These are phyloP conservation scores for Aureobasidium sp. DNA, from an alignment of 2,329 filamentous ascomycete genomes.

Conservation along the genomic window DNA sequence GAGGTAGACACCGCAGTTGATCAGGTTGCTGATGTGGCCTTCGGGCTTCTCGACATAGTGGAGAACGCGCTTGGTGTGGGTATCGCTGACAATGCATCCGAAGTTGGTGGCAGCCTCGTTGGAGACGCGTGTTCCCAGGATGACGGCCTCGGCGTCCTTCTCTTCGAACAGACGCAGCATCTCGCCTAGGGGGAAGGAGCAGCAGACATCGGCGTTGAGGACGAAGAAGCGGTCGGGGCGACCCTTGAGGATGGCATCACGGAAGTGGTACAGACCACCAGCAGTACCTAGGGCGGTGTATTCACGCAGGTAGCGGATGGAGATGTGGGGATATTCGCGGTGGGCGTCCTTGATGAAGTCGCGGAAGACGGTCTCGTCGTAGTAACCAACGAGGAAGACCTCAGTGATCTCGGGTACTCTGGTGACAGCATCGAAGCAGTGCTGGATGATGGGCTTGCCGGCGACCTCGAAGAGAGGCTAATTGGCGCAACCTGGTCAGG, in stretches of 20 bases:
- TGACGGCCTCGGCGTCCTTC: slow-evolving; percentile 93
- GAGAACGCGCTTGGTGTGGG: slow-evolving; percentile 87
- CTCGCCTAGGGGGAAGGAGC: slow-evolving; percentile 90
- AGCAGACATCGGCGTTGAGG: slow-evolving; percentile 96
- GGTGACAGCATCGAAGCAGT: slow-evolving; percentile 86
- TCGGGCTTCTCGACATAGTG: slow-evolving; percentile 99
- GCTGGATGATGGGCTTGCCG: slow-evolving; percentile 96
- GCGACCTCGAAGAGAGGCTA: slow-evolving; percentile 97
- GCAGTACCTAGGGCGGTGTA: slow-evolving; percentile 95
- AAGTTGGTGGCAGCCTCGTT: slow-evolving; percentile 94
- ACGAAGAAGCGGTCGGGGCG: slow-evolving; percentile 93
- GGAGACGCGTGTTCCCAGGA: slow-evolving; percentile 83
- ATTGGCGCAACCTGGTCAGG: slow-evolving; percentile 13
- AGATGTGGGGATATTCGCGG: slow-evolving; percentile 77
- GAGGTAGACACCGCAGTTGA: slow-evolving; percentile 98
- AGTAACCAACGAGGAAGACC: slow-evolving; percentile 97
- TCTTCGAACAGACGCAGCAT: slow-evolving; percentile 94
- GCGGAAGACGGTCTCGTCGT: slow-evolving; percentile 92
- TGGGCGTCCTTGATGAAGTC: slow-evolving; percentile 94
- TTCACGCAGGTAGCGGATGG: slow-evolving; percentile 92
- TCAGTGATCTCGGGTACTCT: slow-evolving; percentile 90
- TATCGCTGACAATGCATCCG: slow-evolving; percentile 92
- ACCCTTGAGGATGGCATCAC: slow-evolving; percentile 95
- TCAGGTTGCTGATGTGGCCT: slow-evolving; percentile 93
- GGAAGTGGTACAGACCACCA: slow-evolving; percentile 96